Percentiles rank a stretch among this genome's conserved stretches.
Conservation (phyloP, 2,329 filamentous ascomycete species). For the Alternaria panax region DNA sequence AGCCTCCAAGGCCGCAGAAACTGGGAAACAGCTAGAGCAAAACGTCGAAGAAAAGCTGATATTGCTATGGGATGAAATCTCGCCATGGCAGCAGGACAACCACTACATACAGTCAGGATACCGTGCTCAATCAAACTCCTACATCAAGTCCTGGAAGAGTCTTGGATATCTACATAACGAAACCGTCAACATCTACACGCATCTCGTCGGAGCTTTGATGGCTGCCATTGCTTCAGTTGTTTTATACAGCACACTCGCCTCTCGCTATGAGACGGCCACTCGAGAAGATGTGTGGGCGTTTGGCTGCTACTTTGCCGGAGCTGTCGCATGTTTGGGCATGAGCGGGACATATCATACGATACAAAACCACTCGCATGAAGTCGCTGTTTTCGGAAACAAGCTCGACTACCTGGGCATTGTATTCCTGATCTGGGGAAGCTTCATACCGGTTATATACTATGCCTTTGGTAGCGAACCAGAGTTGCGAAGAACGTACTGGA, state of each 20-base stretch:
- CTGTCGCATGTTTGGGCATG: constrained; percentile 56
- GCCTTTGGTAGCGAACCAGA: constrained; percentile 66
- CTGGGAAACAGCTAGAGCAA: constrained; percentile 37
- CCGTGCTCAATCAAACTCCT: constrained; percentile 68
- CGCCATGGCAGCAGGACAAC: constrained; percentile 66
- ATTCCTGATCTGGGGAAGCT: constrained; percentile 87
- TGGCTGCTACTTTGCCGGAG: constrained; percentile 51
- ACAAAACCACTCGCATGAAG: constrained; percentile 79
- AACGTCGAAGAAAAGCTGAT: constrained; percentile 58
- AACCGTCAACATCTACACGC: constrained; percentile 75
- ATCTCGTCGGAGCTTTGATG: constrained; percentile 59
- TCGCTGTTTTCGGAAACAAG: constrained; percentile 87
- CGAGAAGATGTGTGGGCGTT: constrained; percentile 49
- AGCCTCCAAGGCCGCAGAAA: constrained; percentile 19
- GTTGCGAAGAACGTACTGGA: constrained; percentile 75
- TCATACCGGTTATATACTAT: constrained; percentile 78
- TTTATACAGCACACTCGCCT: constrained; percentile 35
- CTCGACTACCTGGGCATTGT: constrained; percentile 96
- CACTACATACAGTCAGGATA: constrained; percentile 73
- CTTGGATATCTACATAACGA: constrained; percentile 72
- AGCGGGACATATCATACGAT: constrained; percentile 80
- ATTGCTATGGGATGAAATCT: constrained; percentile 54
- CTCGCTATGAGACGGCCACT: constrained; percentile 46
- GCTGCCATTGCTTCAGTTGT: constrained; percentile 28
- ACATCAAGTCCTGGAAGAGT: constrained; percentile 63